Evolutionary conservation across 805 yeast species (phyloP).

Genomic region (Saccharomyces jurei): DNA sequence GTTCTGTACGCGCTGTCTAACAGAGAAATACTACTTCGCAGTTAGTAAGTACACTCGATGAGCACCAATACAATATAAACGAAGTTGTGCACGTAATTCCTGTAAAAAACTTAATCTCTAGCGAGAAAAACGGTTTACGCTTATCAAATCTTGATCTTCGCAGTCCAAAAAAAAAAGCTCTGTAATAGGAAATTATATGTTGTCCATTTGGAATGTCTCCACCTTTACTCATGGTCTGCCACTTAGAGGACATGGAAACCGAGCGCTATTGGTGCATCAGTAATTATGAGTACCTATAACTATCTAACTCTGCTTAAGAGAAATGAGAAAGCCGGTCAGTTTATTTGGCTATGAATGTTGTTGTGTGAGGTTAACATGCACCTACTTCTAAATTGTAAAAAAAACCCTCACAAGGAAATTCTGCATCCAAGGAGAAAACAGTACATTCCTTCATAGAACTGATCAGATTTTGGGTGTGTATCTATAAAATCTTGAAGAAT

Average conservation of each 20-base stretch:
- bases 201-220: neutral
- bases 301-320: neutral
- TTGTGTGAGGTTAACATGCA: neutral
- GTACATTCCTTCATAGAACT: neutral
- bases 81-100: neutral
- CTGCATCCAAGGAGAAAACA: neutral
- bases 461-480: neutral
- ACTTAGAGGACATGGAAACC: neutral
- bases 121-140: neutral
- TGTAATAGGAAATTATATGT: neutral
- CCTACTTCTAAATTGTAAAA: neutral
- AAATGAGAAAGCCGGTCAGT: neutral
- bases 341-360: neutral
- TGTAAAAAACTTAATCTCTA: neutral
- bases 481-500: neutral
- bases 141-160: neutral
- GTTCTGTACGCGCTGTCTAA: neutral
- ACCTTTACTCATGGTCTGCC: neutral
- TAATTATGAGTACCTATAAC: neutral
- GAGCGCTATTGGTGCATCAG: neutral
- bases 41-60: neutral
- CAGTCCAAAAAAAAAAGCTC: neutral
- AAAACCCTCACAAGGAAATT: neutral
- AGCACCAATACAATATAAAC: neutral
- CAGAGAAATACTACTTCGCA: neutral